Evolutionary conservation across 2,329 filamentous ascomycete species (phyloP), one percentile per base, ranked within the genome.

Genomic region (Penicillium decumbens): DNA sequence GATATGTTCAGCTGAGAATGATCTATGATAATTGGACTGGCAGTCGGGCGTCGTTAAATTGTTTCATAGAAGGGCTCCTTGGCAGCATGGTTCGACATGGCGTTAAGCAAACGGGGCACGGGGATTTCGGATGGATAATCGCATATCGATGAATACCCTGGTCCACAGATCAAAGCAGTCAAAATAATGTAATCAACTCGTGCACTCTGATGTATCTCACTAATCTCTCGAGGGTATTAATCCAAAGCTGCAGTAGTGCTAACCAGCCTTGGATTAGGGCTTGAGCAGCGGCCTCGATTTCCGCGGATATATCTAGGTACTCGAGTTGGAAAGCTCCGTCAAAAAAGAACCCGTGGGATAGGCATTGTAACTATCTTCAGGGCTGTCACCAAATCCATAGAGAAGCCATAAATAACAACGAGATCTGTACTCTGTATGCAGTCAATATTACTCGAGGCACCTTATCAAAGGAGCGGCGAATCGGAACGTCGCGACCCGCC

Each of bases 1-100:
- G 87, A 91, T 70, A 74, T 87, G 55, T 91, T 89, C 65, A 76
- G 78, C 53, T 89, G 68, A 79, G 23, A 8, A 28, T 24, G 27
- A 23, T 2, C 10, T 35, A 20, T 10, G 9, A 33, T 27, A 28
- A 12, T 3, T 28, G 27, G 32, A 15, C 2, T 37, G 30, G 15
- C 9, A 30, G 6, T 25, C 29, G 23, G 30, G 30, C 18, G 27
- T n/a, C 27, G 13, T 40, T 41, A 15, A 2, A 25, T 45, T 38
- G 30, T n/a, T 29, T 40, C 37, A 25, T 40, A 18, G 24, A 35
- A 9, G 8, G 27, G 27, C 8, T 28, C 15, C 27, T 12, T 32
- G 29, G 20, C 7, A 24, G 15, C 27, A 25, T 24, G 37, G 18
- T 47, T 53, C 41, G 44, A 47, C 47, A 48, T 48, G 56, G 56